Evolutionary conservation across 176 grass and related monocot genomes (phyloP), one percentile per base, ranked within the genome.

Genomic region (Eleusine indica): DNA sequence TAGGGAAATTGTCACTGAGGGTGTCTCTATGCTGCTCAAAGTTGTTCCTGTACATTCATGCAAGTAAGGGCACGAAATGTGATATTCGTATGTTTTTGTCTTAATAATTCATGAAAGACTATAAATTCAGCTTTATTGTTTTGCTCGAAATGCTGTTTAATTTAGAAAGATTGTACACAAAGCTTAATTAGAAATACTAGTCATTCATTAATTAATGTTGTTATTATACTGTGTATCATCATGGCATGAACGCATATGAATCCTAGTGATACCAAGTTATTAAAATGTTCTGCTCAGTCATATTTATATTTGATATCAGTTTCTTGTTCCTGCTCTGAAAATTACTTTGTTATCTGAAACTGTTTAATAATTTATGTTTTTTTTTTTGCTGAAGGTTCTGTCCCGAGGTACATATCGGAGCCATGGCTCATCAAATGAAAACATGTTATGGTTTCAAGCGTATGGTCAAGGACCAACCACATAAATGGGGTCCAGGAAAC

Each of bases 371-470:
- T 39, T 87, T 68, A 14, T 76, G 2, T 66, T 38, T 76, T 79
- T 25, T 25, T 25, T 85, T 38, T 4, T 38, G 56, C 73, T 86
- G 74, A 88, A 98, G 96, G 78, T 93, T 87, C 83, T 98, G 96
- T 88, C 91, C 83, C 38, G 96, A 95, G 81, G 83, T 95, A 76
- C 89, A 90, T 62, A 80, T 95, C 73, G 93, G 93, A 72, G 73
- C 82, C 2, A 70, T 19, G 43, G 89, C 89, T 4, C 96, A 98
- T 82, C 80, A 80, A 58, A 90, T 98, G 71, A 93, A 88, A 78
- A 88, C 93, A 40, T 95, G 96, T 66, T 22, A 74, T 12, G 93
- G 91, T 72, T 93, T 91, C 77, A 98, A 95, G 86, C 83, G 78
- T 61, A 89, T 83, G 43, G 28, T 87, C 16, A 98, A 95, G 71